Conservation (phyloP, 176 grass and related monocot genomes). For the Oryza longistaminata region DNA sequence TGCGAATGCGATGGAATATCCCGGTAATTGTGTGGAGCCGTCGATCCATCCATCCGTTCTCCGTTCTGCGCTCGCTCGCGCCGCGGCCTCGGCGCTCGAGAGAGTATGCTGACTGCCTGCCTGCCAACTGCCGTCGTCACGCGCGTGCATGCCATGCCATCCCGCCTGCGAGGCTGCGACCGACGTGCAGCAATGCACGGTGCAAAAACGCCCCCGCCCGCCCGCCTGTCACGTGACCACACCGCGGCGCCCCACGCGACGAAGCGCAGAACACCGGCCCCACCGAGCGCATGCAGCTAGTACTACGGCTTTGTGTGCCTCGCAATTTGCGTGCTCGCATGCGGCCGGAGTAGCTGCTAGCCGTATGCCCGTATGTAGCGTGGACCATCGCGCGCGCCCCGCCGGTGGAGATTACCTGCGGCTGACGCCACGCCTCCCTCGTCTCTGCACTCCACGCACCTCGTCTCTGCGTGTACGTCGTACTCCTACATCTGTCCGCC, state of each 20-base stretch:
- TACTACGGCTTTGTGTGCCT: neutral
- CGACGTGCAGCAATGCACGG: neutral
- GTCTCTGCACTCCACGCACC: neutral
- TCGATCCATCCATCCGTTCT: neutral
- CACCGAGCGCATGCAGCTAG: neutral
- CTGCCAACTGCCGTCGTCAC: conserved; percentile 8
- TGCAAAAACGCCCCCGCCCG: neutral
- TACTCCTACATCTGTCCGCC: neutral
- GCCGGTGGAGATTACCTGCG: conserved; percentile 19
- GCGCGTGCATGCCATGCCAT: neutral
- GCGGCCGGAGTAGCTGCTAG: neutral
- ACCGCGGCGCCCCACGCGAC: conserved; percentile 10
- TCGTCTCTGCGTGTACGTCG: neutral
- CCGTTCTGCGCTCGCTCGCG: neutral
- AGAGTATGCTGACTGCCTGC: neutral
- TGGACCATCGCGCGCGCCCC: neutral
- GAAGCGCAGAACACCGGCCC: neutral
- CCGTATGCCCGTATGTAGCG: neutral
- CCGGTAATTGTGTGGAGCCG: neutral
- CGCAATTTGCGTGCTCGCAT: neutral
- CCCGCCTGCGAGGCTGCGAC: neutral
- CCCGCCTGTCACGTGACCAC: conserved; percentile 5
- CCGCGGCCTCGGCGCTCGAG: neutral
- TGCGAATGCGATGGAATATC: conserved; percentile 18
- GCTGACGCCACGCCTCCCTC: conserved; percentile 30